phyloP scores from a whole-genome alignment of 805 yeast genomes.

The Saccharomycopsis capsularis region DNA sequence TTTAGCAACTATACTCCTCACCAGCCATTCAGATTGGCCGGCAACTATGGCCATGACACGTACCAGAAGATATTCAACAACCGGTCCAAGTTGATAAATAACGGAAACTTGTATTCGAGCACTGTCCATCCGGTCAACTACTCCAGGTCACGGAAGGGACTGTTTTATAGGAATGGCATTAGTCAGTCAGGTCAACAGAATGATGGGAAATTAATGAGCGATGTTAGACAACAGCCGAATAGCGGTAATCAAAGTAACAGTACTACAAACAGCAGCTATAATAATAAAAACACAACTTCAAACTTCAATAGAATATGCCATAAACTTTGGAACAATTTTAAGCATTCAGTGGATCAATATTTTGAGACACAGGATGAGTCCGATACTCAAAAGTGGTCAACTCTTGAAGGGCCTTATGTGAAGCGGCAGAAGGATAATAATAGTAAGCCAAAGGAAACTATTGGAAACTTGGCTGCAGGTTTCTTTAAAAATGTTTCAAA shows the following conservation, averaged over 20 bases:
- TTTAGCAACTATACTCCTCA: not conserved
- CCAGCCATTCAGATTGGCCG: too few relatives aligned
- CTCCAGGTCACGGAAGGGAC: too few relatives aligned
- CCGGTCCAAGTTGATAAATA: not conserved
- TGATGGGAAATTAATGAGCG: too few relatives aligned
- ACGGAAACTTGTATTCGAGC: not conserved
- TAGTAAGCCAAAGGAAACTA: not conserved
- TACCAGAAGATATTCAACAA: not conserved
- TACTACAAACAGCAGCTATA: not conserved
- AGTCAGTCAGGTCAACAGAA: too few relatives aligned
- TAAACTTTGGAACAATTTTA: not conserved
- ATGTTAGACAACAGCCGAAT: not conserved
- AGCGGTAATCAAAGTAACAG: not conserved
- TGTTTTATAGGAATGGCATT: too few relatives aligned
- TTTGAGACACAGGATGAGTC: not conserved
- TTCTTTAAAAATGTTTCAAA: too few relatives aligned
- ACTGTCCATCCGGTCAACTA: too few relatives aligned
- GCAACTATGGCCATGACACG: not conserved
- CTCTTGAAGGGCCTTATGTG: not conserved
- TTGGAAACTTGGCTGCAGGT: not conserved
- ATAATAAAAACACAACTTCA: not conserved
- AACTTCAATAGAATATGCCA: not conserved
- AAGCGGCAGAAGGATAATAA: constrained; percentile 1
- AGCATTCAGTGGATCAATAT: not conserved
- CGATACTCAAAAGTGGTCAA: not conserved